phyloP scores from a whole-genome alignment of 495 filamentous ascomycete genomes.

The Talaromyces proteolyticus region DNA sequence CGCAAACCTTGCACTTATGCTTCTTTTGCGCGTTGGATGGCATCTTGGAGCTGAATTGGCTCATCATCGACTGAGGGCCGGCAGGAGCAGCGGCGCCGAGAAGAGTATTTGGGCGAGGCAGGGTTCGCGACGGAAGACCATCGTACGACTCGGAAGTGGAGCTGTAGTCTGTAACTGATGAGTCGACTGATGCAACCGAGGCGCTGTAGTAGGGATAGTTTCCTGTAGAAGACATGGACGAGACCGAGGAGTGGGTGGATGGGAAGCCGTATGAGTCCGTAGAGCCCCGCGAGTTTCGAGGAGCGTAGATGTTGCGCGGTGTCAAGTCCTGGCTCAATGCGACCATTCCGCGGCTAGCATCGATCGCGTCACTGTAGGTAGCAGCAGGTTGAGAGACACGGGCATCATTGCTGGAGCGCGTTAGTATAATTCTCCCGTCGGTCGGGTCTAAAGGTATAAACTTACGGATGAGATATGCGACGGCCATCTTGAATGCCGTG shows the following conservation, averaged over 20 bases:
- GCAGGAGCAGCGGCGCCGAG: slow-evolving; percentile 63
- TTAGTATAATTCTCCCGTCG: too few relatives aligned
- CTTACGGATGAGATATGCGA: slow-evolving; percentile 88
- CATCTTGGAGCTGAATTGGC: slow-evolving; percentile 96
- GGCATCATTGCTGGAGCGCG: slow-evolving; percentile 42
- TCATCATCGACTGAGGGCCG: slow-evolving; percentile 96
- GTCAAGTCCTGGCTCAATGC: slow-evolving; percentile 84
- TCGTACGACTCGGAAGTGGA: slow-evolving; percentile 89
- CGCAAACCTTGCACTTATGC: slow-evolving; percentile 99
- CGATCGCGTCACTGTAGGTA: slow-evolving; percentile 48
- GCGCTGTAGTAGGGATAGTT: slow-evolving; percentile 73
- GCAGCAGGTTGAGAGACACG: slow-evolving; percentile 30
- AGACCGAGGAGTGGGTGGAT: slow-evolving; percentile 82
- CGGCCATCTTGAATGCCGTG: slow-evolving; percentile 57
- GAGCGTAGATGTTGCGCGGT: slow-evolving; percentile 81
- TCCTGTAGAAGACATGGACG: slow-evolving; percentile 83
- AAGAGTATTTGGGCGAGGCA: slow-evolving; percentile 71
- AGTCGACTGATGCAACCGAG: slow-evolving; percentile 72
- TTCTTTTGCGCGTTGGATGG: slow-evolving; percentile 97
- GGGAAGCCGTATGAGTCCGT: slow-evolving; percentile 94
- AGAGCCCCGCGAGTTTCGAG: slow-evolving; percentile 60
- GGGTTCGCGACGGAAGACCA: slow-evolving; percentile 61
- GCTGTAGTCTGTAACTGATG: slow-evolving; percentile 90
- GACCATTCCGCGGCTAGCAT: slow-evolving; percentile 86
- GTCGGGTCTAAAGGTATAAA: too few relatives aligned